Conservation (phyloP, 2,329 filamentous ascomycete genomes). For the Aplosporella prunicola region DNA sequence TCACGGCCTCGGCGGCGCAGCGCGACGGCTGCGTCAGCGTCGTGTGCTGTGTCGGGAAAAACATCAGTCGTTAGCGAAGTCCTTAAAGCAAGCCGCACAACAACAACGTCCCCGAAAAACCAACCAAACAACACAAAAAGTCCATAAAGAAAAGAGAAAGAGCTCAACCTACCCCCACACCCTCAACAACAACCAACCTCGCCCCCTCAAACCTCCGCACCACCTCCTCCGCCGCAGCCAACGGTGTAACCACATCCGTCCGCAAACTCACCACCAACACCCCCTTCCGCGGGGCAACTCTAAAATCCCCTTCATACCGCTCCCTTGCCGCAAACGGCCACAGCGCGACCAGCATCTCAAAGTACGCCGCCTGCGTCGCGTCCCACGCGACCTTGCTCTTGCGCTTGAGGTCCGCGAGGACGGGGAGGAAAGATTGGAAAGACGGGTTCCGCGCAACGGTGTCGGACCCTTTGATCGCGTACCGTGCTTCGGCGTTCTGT, state of each 20-base stretch:
- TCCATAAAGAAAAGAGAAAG: not conserved
- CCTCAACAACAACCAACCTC: constrained; percentile 36
- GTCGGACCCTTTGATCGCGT: not conserved
- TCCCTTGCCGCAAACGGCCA: constrained; percentile 28
- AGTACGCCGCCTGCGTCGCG: not conserved
- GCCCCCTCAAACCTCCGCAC: constrained; percentile 34
- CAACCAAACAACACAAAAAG: too few relatives aligned
- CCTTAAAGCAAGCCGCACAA: not conserved
- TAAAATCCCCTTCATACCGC: constrained; percentile 21
- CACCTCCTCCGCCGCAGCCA: constrained; percentile 27
- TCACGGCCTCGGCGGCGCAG: constrained; percentile 12
- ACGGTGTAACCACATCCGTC: constrained; percentile 3
- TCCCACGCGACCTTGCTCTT: not conserved
- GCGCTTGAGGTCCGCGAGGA: not conserved
- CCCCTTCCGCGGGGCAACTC: constrained; percentile 11
- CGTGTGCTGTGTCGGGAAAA: constrained; percentile 8
- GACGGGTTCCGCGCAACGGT: not conserved
- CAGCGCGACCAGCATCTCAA: constrained; percentile 20
- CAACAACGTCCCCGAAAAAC: too few relatives aligned
- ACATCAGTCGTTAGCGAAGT: not conserved
- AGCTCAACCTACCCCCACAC: constrained; percentile 16
- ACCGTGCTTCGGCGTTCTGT: too few relatives aligned
- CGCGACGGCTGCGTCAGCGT: constrained; percentile 1
- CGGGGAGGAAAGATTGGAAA: not conserved
- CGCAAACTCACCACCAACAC: not conserved